Conservation (phyloP, 75 land plant genomes). For the Pinus tabuliformis region DNA sequence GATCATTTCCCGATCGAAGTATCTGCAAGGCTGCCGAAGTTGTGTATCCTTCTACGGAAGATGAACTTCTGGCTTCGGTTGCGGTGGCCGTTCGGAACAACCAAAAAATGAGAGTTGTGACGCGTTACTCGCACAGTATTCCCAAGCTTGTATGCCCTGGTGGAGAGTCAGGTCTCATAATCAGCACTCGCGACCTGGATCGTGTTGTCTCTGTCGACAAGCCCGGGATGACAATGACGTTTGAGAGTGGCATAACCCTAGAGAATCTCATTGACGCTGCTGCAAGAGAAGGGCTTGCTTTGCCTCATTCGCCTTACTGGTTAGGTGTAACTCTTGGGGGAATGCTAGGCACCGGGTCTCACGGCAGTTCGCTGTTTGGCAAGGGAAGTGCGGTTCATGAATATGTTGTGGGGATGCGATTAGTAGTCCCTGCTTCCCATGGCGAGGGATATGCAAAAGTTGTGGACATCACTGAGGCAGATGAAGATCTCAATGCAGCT, state of each 20-base stretch:
- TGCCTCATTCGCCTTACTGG: conserved; percentile 48
- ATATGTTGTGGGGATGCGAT: conserved; percentile 30
- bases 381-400: conserved; percentile 41
- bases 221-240: conserved; percentile 11
- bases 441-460: conserved; percentile 57
- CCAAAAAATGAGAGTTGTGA: conserved; percentile 35
- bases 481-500: conserved; percentile 55
- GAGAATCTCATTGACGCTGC: conserved; percentile 28
- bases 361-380: conserved; percentile 45
- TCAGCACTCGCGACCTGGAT: conserved; percentile 25
- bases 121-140: conserved; percentile 30
- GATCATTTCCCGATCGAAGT: conserved; percentile 16
- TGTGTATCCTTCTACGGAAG: conserved; percentile 29
- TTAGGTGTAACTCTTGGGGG: conserved; percentile 39
- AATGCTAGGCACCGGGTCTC: conserved; percentile 49
- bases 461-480: conserved; percentile 16
- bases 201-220: conserved; percentile 9
- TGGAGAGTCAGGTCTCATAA: conserved; percentile 24
- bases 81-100: conserved; percentile 23
- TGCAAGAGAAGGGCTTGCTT: conserved; percentile 25
- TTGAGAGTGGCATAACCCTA: conserved; percentile 20
- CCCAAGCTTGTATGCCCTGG: conserved; percentile 47
- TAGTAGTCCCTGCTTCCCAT: conserved; percentile 27
- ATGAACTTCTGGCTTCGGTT: conserved; percentile 27
- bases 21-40: conserved; percentile 32